Conservation (phyloP, 2,329 filamentous ascomycete species). For the Alternaria triticimaculans region DNA sequence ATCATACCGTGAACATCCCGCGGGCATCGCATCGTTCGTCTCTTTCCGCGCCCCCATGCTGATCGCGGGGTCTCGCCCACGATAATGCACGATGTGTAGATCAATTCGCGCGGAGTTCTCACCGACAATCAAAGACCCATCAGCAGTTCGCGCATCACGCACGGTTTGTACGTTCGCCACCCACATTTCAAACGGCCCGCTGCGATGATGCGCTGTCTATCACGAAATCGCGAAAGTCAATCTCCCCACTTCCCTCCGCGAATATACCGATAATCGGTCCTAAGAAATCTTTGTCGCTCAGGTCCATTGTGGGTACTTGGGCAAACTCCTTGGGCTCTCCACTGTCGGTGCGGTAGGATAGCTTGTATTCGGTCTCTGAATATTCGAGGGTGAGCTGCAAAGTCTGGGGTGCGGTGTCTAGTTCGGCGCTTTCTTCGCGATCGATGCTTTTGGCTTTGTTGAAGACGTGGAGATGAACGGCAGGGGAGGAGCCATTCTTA, state of each 20-base stretch:
- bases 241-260: background rate
- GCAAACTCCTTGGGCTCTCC: background rate
- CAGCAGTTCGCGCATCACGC: background rate
- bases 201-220: background rate
- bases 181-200: background rate
- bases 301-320: constrained; percentile 6
- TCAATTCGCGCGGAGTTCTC: background rate
- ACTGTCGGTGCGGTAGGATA: background rate
- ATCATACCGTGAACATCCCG: background rate
- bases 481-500: background rate
- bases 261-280: constrained; percentile 21
- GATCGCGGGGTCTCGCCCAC: background rate
- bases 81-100: background rate
- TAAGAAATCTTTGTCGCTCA: constrained; percentile 23
- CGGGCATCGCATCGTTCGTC: background rate
- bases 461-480: background rate
- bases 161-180: background rate
- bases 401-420: background rate
- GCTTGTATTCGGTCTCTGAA: constrained; percentile 11
- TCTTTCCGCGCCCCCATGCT: background rate
- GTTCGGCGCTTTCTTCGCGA: background rate
- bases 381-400: constrained; percentile 4
- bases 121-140: background rate
- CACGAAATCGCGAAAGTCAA: background rate
- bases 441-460: constrained; percentile 18